Base-by-base conservation (phyloP, 805 yeast genomes). In the Pichia cephalocereana region DNA sequence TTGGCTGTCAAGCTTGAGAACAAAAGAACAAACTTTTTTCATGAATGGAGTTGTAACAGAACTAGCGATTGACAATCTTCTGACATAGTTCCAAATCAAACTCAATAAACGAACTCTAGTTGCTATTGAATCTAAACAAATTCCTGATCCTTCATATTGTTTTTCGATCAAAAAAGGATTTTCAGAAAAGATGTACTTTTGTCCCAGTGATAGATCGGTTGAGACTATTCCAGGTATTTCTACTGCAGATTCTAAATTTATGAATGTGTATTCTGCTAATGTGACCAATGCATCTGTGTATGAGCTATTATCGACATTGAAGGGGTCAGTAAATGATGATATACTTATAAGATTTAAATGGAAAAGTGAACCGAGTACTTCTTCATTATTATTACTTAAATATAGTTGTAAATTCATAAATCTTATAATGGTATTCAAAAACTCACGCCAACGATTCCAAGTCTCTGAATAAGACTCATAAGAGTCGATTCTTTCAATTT, bases 391-490 rank as follows among this genome's bases (percentile, higher is more conserved):
- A n/a, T 23, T 17, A 18, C 26, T 18, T 27, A 34, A 27, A 14
- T 9, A 12, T 8, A 48, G 27, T 26, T 48, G 48, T 26, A 48
- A 23, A 15, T 30, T 38, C 43, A 48, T 41, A n/a, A 38, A 48
- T 38, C 34, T 31, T 4, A 42, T 5, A 3, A 44, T 6, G 1
- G 45, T 38, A n/a, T 48, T 41, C 3, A 45, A 23, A 37, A 48
- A 48, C 19, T 48, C 51, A 34, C 47, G 42, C 51, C 51, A 48
- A 15, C 48, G 48, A 45, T 7, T 18, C 47, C 48, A 48, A 14
- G 51, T 48, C 38, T 48, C 46, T 10, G 2, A 7, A 18, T 48
- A 48, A n/a, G 31, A 15, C n/a, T 40, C 40, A 39, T 41, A 48
- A 23, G 51, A 41, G 14, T 48, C 48, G 0, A 40, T 30, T 27